A percentile compares a stretch with the other conserved stretches of the same genome.
phyloP scores from a whole-genome alignment of 306 rosid genomes.

The Vicia faba region DNA sequence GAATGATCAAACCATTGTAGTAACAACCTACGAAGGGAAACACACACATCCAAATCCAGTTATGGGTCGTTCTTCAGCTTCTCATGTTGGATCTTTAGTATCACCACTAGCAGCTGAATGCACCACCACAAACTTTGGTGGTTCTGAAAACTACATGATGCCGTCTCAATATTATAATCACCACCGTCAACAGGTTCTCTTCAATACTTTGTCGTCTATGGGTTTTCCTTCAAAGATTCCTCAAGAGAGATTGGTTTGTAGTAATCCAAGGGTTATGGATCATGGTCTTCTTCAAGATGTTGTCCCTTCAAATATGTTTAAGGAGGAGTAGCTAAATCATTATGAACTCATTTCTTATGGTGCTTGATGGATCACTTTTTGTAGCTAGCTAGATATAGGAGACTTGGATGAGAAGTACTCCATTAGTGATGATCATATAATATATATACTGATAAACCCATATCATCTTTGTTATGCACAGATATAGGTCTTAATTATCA shows the following conservation, averaged over 20 bases:
- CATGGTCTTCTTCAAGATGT: slow-evolving; percentile 84
- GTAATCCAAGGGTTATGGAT: slow-evolving; percentile 40
- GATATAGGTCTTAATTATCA: not conserved
- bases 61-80: slow-evolving; percentile 51
- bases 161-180: slow-evolving; percentile 39
- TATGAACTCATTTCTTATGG: slow-evolving; percentile 32
- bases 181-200: slow-evolving; percentile 33
- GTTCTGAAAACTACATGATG: slow-evolving; percentile 18
- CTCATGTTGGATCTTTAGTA: not conserved
- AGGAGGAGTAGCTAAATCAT: slow-evolving; percentile 46
- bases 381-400: slow-evolving; percentile 2
- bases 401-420: slow-evolving; percentile 30
- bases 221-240: slow-evolving; percentile 33
- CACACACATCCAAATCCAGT: slow-evolving; percentile 80
- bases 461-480: slow-evolving; percentile 35
- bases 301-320: slow-evolving; percentile 60
- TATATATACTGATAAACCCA: slow-evolving; percentile 35
- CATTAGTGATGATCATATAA: slow-evolving; percentile 23
- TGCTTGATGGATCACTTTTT: slow-evolving; percentile 27
- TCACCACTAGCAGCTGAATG: slow-evolving; percentile 10
- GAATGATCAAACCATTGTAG: slow-evolving; percentile 67
- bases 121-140: slow-evolving; percentile 4
- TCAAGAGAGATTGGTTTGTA: slow-evolving; percentile 53
- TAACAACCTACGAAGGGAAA: slow-evolving; percentile 92
- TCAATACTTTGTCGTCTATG: slow-evolving; percentile 39